phyloP scores from a whole-genome alignment of 202 grass and related monocot genomes.

The Setaria italica region DNA sequence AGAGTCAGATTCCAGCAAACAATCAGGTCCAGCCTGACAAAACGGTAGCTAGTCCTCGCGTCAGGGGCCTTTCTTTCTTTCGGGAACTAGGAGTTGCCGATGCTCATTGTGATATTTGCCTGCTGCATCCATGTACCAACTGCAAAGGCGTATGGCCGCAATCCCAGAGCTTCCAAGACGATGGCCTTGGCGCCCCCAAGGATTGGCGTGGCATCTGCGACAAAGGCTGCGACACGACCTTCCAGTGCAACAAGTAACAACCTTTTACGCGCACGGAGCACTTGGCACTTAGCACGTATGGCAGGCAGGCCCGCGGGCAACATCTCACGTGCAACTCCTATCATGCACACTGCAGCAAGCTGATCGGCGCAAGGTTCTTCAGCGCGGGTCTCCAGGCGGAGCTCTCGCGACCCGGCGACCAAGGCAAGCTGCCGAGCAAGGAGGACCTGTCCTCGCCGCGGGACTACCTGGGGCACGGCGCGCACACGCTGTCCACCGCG shows the following conservation, averaged over 20 bases:
- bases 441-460: constrained; percentile 59
- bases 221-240: neutral
- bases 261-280: too few species aligned
- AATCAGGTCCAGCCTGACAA: neutral
- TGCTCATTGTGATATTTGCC: neutral
- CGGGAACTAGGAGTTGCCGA: neutral
- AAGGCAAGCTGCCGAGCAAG: constrained; percentile 1
- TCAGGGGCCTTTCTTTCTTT: too few species aligned
- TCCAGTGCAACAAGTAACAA: constrained; percentile 51
- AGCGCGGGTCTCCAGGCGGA: constrained; percentile 1
- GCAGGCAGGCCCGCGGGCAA: neutral
- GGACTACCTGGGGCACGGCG: constrained; percentile 68
- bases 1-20: neutral
- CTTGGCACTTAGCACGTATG: too few species aligned
- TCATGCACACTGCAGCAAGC: constrained; percentile 49
- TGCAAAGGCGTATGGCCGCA: constrained; percentile 57
- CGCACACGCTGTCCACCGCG: constrained; percentile 84
- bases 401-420: fast-evolving
- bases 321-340: neutral
- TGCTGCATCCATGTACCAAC: neutral
- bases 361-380: constrained; percentile 74
- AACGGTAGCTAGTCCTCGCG: neutral
- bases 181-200: neutral
- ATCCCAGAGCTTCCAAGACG: constrained; percentile 52
- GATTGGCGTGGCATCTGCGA: constrained; percentile 47